Percentiles rank a stretch among this genome's conserved stretches.
These are phyloP conservation scores for Baorangia bicolor DNA, from an alignment of 768 basidiomycete species.

Conservation along the genomic window DNA sequence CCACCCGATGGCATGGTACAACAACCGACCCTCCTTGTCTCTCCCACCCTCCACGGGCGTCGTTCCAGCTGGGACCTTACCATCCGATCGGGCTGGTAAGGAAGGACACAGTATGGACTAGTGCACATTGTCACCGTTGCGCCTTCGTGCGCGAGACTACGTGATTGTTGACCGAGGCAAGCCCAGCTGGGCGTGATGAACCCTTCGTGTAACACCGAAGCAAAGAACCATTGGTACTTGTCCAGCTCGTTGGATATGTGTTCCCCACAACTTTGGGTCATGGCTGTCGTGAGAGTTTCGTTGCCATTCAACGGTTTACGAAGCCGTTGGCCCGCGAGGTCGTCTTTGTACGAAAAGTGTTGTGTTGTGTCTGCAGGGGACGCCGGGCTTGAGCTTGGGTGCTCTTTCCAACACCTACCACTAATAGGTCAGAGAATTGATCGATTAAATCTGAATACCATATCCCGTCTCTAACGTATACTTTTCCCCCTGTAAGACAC, in stretches of 20 bases:
- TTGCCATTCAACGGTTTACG: slow-evolving; percentile 1
- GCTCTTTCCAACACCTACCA: slow-evolving; percentile 4
- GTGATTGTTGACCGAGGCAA: neutral
- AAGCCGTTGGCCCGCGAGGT: slow-evolving; percentile 3
- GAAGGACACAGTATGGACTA: slow-evolving; percentile 5
- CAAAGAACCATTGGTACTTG: neutral
- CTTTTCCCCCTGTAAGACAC: neutral
- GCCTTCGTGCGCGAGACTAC: neutral
- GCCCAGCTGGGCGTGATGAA: neutral
- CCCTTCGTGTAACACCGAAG: slow-evolving; percentile 1
- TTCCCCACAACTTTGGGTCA: neutral
- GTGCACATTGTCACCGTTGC: neutral
- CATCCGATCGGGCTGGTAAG: neutral
- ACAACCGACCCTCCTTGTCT: neutral
- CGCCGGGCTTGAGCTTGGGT: neutral
- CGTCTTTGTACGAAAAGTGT: neutral
- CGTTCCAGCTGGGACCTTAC: neutral
- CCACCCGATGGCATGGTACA: neutral
- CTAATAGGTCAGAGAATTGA: neutral
- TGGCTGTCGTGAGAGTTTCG: neutral
- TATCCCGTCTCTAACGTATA: slow-evolving; percentile 3
- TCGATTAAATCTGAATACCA: neutral
- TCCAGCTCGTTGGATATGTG: neutral
- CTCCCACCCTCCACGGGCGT: slow-evolving; percentile 5
- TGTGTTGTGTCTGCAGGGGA: neutral